Evolutionary conservation across 2,329 filamentous ascomycete species (phyloP).

Genomic region (Diaporthe ampelina): DNA sequence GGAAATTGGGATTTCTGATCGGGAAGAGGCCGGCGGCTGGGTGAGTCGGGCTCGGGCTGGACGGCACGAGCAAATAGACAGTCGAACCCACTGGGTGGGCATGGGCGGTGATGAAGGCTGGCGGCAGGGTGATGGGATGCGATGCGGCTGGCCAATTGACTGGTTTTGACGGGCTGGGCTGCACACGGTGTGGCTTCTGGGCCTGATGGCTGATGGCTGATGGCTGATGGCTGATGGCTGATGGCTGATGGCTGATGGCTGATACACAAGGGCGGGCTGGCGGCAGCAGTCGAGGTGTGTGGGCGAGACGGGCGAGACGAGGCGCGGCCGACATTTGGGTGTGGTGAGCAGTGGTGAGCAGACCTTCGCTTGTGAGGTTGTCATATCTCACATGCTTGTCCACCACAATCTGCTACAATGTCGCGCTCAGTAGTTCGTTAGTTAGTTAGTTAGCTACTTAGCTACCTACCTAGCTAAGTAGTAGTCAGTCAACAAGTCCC

Average conservation of each 20-base stretch:
- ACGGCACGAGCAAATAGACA: constrained; percentile 1
- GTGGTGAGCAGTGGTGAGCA: background rate
- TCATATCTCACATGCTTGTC: constrained; percentile 26
- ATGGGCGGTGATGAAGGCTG: constrained; percentile 12
- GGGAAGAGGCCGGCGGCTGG: constrained; percentile 15
- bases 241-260: background rate
- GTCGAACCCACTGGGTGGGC: constrained; percentile 12
- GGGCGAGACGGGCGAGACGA: background rate
- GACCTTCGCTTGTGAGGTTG: background rate
- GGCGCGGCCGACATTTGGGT: constrained; percentile 13
- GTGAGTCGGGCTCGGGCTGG: constrained; percentile 20
- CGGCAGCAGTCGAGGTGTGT: too few relatives aligned
- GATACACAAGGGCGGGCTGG: constrained; percentile 1
- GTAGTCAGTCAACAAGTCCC: too few relatives aligned
- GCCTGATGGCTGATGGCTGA: too few relatives aligned
- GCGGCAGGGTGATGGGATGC: constrained; percentile 17
- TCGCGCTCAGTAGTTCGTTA: background rate
- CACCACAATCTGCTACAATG: background rate
- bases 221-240: background rate
- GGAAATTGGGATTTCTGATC: constrained; percentile 11
- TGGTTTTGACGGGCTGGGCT: background rate
- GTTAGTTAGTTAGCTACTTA: too few relatives aligned
- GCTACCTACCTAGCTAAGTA: too few relatives aligned
- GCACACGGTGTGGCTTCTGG: constrained; percentile 20
- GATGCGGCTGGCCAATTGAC: constrained; percentile 23